Evolutionary conservation across 2,329 filamentous ascomycete species (phyloP), one percentile per base, ranked within the genome.

Genomic region (Stachybotrys echinatus): DNA sequence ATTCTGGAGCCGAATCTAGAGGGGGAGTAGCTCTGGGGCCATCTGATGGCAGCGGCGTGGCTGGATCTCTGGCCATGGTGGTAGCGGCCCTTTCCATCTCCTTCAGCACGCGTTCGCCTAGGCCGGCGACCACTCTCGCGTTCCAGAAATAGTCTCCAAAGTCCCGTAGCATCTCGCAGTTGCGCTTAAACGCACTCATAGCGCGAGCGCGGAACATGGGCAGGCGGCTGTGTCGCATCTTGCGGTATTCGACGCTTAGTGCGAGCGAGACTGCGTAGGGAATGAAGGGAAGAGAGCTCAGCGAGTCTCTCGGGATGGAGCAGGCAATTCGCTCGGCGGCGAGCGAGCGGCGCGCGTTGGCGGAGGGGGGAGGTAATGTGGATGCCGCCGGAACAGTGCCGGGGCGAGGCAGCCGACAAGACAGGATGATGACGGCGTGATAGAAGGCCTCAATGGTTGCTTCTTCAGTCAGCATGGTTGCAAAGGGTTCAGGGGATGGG

Each of bases 401-500:
- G 12, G 68, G 68, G 12, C 73, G 62, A 4, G 75, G 69, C 5
- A 77, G 72, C n/a, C 82, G 74, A 46, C 79, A 84, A 0, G 81
- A 84, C 2, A 85, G 66, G 8, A 85, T 83, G 34, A 80, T 77
- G 6, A 86, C 77, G 3, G 81, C 80, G 56, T 85, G 81, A 56
- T 86, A 86, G 17, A 86, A 75, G 1, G 79, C 75, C 55, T 85
- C 82, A 6, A 85, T 72, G 0, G 82, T 84, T 7, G 74, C 80
- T 82, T 37, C 5, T 6, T 3, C 23, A n/a, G 49, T 69, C 44
- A 68, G 61, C 12, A 42, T 22, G 6, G 34, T 43, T 43, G 23
- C 46, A 27, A 6, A 1, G 23, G 22, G 2, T 12, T 3, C 4
- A 14, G 8, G 42, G 20, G 12, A 45, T 12, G 5, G 1, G 8